These are phyloP conservation scores for Borovskyia barvae DNA, from an alignment of 208 protist genomes.

Conservation along the genomic window DNA sequence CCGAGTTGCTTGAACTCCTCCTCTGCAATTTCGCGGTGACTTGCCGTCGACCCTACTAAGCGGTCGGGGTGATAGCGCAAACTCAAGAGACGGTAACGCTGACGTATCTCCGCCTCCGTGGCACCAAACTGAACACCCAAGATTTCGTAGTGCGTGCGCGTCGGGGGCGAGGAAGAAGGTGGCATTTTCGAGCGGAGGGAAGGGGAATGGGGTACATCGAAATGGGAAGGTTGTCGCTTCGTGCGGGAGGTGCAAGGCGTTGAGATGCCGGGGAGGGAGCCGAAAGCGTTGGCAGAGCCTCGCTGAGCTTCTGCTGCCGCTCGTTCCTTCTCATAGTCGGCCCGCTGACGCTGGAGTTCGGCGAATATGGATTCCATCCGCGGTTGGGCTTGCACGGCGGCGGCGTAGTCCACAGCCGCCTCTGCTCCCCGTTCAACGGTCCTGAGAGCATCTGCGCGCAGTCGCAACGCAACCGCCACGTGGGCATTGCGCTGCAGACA, in stretches of 20 bases:
- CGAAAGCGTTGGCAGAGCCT: too few relatives aligned
- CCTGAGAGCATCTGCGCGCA: slow-evolving; percentile 46
- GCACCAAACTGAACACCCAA: slow-evolving; percentile 47
- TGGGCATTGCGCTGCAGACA: slow-evolving; percentile 41
- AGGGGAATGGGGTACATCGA: not conserved
- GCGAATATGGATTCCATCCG: slow-evolving; percentile 31
- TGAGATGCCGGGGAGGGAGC: too few relatives aligned
- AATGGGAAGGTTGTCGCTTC: too few relatives aligned
- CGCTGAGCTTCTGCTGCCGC: not conserved
- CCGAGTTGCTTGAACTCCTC: slow-evolving; percentile 94
- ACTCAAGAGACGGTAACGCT: slow-evolving; percentile 61
- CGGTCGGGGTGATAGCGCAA: slow-evolving; percentile 83
- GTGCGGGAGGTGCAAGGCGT: too few relatives aligned
- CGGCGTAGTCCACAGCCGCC: slow-evolving; percentile 47
- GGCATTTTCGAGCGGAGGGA: not conserved
- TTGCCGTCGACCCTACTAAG: slow-evolving; percentile 39
- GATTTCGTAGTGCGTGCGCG: slow-evolving; percentile 59
- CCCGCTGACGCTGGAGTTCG: slow-evolving; percentile 35
- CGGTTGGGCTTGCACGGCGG: slow-evolving; percentile 32
- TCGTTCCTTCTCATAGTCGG: slow-evolving; percentile 1
- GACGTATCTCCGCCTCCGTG: slow-evolving; percentile 41
- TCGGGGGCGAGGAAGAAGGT: not conserved
- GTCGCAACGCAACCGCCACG: slow-evolving; percentile 44
- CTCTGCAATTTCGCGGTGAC: slow-evolving; percentile 30
- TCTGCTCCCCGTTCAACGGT: slow-evolving; percentile 26